Conservation (phyloP, 148 eudicot species). For the Beta vulgaris region DNA sequence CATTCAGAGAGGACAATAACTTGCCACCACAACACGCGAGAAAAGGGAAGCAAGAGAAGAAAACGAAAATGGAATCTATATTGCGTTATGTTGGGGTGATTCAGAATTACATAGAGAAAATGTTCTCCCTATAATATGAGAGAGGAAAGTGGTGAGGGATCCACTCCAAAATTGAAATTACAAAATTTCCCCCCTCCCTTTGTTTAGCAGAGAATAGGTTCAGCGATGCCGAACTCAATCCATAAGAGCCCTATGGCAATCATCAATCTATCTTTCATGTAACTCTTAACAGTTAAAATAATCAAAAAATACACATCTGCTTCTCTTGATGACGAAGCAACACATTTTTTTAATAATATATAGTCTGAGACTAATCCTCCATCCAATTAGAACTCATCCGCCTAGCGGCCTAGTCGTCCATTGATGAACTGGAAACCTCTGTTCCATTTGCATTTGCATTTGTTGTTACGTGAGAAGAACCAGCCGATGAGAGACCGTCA, state of each 20-base stretch:
- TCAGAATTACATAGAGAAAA: no score
- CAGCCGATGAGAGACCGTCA: constrained; percentile 50
- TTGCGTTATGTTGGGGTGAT: no score
- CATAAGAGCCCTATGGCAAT: no score
- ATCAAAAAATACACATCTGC: constrained; percentile 16
- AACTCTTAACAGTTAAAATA: not conserved
- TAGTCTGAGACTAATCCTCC: not conserved
- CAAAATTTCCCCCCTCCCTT: no score
- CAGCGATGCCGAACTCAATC: no score
- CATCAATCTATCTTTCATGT: not conserved
- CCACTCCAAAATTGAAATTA: no score
- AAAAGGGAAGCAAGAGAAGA: not conserved
- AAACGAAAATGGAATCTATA: not conserved
- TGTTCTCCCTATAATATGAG: no score
- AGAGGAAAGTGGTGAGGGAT: no score
- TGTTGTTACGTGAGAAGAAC: constrained; percentile 62
- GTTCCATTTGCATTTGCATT: constrained; percentile 61
- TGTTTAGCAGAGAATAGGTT: no score
- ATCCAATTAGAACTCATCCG: constrained; percentile 18
- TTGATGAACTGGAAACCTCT: constrained; percentile 60
- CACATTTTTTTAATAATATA: no score
- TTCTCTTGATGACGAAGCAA: constrained; percentile 14
- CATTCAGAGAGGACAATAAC: constrained; percentile 5
- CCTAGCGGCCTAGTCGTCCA: constrained; percentile 44
- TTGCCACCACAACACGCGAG: constrained; percentile 9